Base-by-base conservation (phyloP, 164 flowering plant species). In the Magnolia kwangsiensis region DNA sequence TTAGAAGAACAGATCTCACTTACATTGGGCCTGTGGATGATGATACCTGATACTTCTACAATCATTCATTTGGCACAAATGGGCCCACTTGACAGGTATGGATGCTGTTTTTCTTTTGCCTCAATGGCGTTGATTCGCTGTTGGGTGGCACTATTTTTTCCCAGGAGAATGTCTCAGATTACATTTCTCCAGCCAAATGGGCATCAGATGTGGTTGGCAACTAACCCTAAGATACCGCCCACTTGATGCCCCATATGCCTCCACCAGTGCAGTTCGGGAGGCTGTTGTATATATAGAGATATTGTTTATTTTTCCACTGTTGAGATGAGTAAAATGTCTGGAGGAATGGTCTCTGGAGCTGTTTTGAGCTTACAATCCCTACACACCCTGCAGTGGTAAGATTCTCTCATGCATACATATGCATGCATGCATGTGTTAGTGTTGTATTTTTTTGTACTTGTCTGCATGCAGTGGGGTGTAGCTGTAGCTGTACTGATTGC, bases 1-100 rank as follows among this genome's bases (percentile, higher is more conserved):
- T 93, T 64, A 89, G 99, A 79, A 86, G 99, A 77, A 86, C 94
- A 9, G 97, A 96, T 71, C 96, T 96, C 82, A 90, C 95, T 1
- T 96, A 91, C 72, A 86, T 92, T 79, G 98, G 99, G 18, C 79
- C 96, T 16, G 86, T 92, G 65, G 99, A 96, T 78, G 99, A 96
- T 67, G 98, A 93, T 80, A 94, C 86, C 86, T 96, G 85, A 94
- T 19, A 31, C 14, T 19, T 14, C 19, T 21, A 6, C 37, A 78
- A 8, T 55, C 61, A 55, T 55, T 55, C 61, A 11, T 55, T 55
- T 72, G 74, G 67, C 18, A 16, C 61, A 16, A 55, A 55, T 4
- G 61, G 61, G 61, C 13, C 13, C n/a, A 72, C 31, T 64, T 72
- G 74, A 64, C 55, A 23, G 61, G 61, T 55, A 55, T 55, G 61